Percentiles rank a stretch among this genome's conserved stretches.
These are phyloP conservation scores for Leccinum pachyderme DNA, from an alignment of 1,284 basidiomycete species.

Conservation along the genomic window DNA sequence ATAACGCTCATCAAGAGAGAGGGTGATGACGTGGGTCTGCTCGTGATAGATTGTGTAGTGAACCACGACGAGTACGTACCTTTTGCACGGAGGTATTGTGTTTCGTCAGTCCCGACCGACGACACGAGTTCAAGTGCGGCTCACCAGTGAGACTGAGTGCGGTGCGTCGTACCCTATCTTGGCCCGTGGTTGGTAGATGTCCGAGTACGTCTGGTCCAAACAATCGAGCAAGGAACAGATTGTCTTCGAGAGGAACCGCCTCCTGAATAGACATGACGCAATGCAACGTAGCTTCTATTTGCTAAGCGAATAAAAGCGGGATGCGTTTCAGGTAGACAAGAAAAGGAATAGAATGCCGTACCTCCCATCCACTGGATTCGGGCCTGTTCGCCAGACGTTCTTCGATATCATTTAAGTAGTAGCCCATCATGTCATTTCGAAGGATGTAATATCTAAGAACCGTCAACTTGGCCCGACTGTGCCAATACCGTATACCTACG, in stretches of 20 bases:
- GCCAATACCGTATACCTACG: constrained; percentile 48
- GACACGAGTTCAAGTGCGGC: constrained; percentile 13
- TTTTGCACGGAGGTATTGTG: constrained; percentile 27
- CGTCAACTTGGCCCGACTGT: constrained; percentile 6
- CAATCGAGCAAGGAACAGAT: constrained; percentile 59
- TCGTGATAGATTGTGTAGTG: constrained; percentile 48
- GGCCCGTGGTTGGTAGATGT: constrained; percentile 60
- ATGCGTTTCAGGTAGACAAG: not conserved
- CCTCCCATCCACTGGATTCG: constrained; percentile 64
- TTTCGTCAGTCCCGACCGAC: not conserved
- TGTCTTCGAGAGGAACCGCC: constrained; percentile 75
- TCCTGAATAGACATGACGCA: constrained; percentile 85
- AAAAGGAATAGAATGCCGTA: constrained; percentile 33
- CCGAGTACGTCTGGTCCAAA: constrained; percentile 73
- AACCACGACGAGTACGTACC: constrained; percentile 88
- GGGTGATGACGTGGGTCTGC: constrained; percentile 32
- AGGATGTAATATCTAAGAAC: constrained; percentile 78
- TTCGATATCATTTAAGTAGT: constrained; percentile 60
- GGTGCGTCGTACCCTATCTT: constrained; percentile 69
- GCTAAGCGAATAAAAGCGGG: constrained; percentile 41
- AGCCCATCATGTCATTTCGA: constrained; percentile 75
- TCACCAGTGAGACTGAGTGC: constrained; percentile 70
- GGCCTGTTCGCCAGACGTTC: constrained; percentile 46
- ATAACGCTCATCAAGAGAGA: constrained; percentile 37
- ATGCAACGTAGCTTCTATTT: constrained; percentile 81